phyloP scores from a whole-genome alignment of 2,329 filamentous ascomycete genomes.

The Alternaria hordeiaustralica region DNA sequence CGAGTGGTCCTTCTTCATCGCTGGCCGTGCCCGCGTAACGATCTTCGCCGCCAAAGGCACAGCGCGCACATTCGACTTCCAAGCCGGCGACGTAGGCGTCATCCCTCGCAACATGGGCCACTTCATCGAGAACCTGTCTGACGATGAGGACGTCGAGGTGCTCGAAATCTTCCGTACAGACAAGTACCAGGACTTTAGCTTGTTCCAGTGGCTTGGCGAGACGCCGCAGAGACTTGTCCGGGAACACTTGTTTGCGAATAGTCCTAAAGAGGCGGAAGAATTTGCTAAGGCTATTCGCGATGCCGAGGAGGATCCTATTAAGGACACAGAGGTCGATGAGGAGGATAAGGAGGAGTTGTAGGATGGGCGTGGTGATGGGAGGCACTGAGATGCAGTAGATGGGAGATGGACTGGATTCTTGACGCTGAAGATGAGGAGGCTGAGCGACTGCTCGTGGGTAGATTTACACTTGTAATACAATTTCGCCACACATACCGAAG shows the following conservation, averaged over 20 bases:
- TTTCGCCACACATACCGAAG: neutral
- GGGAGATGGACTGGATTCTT: neutral
- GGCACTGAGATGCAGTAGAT: neutral
- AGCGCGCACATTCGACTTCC: constrained; percentile 78
- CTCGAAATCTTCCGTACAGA: constrained; percentile 77
- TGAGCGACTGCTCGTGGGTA: neutral
- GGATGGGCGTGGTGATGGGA: neutral
- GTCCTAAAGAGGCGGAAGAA: constrained; percentile 65
- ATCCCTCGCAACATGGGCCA: constrained; percentile 79
- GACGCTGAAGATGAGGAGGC: neutral
- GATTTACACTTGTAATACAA: neutral
- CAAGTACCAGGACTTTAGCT: constrained; percentile 73
- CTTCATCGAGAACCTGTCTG: constrained; percentile 78
- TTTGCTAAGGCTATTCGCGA: constrained; percentile 69
- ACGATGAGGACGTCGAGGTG: constrained; percentile 77
- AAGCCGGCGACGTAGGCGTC: constrained; percentile 76
- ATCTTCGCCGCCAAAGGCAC: constrained; percentile 73
- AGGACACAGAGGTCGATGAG: constrained; percentile 35
- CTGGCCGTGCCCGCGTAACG: constrained; percentile 73
- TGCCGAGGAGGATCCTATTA: constrained; percentile 62
- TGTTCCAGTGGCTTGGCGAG: constrained; percentile 79
- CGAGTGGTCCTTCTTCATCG: constrained; percentile 82
- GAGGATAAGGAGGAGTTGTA: constrained; percentile 35
- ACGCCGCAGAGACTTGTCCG: constrained; percentile 70
- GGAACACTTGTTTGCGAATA: constrained; percentile 70